These are phyloP conservation scores for Penicillium occitanis DNA, from an alignment of 2,329 filamentous ascomycete species.

Conservation along the genomic window DNA sequence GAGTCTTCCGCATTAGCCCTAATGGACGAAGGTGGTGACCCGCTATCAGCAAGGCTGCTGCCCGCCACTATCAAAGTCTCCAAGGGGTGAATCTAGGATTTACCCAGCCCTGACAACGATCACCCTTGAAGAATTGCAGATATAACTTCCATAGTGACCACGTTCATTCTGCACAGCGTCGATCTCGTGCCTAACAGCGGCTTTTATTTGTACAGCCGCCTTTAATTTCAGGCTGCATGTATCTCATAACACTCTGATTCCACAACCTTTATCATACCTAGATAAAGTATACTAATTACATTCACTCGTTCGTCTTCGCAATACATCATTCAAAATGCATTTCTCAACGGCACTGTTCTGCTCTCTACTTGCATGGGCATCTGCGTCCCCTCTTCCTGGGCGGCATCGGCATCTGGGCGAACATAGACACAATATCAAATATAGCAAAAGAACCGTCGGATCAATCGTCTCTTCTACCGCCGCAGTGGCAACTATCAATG, in stretches of 20 bases:
- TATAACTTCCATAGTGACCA: not conserved
- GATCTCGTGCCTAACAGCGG: not conserved
- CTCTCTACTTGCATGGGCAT: not conserved
- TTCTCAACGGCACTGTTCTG: not conserved
- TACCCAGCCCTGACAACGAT: not conserved
- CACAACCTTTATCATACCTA: not conserved
- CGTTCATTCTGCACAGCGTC: slow-evolving; percentile 1
- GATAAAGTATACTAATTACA: not conserved
- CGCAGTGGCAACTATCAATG: not conserved
- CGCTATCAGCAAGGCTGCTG: slow-evolving; percentile 4
- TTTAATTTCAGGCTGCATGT: not conserved
- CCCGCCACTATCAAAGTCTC: not conserved
- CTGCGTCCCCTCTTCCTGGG: not conserved
- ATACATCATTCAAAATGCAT: not conserved
- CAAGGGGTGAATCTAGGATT: not conserved
- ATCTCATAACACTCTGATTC: not conserved
- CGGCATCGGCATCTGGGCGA: not conserved
- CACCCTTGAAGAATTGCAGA: not conserved
- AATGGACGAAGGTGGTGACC: not conserved
- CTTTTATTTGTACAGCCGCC: not conserved
- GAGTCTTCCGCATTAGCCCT: not conserved
- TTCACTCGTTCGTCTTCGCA: not conserved
- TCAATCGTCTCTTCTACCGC: not conserved
- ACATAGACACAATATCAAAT: not conserved
- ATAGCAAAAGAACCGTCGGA: not conserved